These are phyloP conservation scores for Eucalyptus melliodora DNA, from an alignment of 345 rosid species.

Conservation along the genomic window DNA sequence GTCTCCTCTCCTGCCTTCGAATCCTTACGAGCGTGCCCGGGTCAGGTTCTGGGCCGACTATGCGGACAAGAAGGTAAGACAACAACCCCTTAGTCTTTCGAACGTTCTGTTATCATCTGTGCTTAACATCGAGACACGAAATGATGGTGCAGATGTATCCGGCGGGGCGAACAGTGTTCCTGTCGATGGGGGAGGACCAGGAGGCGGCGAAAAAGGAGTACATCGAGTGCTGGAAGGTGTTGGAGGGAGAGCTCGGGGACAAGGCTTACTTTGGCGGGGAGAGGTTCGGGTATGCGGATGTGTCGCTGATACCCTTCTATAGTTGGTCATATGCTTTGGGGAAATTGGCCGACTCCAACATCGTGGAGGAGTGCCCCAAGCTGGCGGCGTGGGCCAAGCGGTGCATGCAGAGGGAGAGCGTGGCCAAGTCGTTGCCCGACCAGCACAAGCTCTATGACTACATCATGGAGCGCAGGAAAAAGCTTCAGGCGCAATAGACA, in stretches of 20 bases:
- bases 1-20: not conserved
- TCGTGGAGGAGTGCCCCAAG: conserved; percentile 4
- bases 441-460: not conserved
- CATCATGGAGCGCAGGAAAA: not conserved
- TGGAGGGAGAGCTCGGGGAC: conserved; percentile 11
- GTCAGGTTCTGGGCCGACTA: conserved; percentile 6
- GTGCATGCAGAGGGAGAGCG: conserved; percentile 3
- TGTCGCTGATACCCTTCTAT: conserved; percentile 1
- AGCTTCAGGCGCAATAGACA: not conserved
- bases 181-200: not conserved
- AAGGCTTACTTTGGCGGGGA: conserved; percentile 3
- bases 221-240: not conserved
- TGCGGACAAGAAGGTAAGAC: not conserved
- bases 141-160: not conserved
- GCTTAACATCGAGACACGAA: not conserved
- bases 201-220: conserved; percentile 1
- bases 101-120: not conserved
- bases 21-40: not conserved
- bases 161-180: not conserved
- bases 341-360: not conserved
- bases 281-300: not conserved
- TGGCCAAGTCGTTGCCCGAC: not conserved
- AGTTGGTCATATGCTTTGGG: not conserved
- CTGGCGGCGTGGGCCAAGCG: conserved; percentile 4
- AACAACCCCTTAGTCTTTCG: not conserved